phyloP scores from a whole-genome alignment of 352 stramenopile genomes.

The Pythium aphanidermatum region DNA sequence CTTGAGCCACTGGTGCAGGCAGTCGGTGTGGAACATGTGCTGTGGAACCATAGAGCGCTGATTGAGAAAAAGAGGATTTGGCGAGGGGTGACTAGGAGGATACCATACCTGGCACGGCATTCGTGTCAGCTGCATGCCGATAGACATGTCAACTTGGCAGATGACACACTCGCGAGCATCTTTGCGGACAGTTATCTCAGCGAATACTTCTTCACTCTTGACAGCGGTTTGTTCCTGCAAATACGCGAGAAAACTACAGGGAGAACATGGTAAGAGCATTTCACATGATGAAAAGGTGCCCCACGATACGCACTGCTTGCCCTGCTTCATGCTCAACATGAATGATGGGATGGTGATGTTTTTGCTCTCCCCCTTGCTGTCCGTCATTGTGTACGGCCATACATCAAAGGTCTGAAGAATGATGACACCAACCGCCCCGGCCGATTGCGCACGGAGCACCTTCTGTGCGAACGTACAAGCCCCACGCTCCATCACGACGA shows the following conservation, averaged over 20 bases:
- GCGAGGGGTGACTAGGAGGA: too few species aligned
- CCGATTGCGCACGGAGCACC: conserved; percentile 51
- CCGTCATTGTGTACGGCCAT: conserved; percentile 83
- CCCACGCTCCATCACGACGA: conserved; percentile 68
- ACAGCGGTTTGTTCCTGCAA: conserved; percentile 22
- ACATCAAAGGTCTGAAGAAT: conserved; percentile 70
- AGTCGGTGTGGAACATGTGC: conserved; percentile 81
- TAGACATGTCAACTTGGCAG: conserved; percentile 70
- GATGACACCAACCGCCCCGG: conserved; percentile 47
- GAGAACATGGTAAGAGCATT: too few species aligned
- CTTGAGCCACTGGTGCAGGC: conserved; percentile 73
- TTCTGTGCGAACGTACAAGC: conserved; percentile 73
- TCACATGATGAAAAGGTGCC: too few species aligned
- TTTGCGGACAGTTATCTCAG: conserved; percentile 54
- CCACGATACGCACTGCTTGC: conserved; percentile 44
- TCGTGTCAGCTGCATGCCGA: conserved; percentile 58
- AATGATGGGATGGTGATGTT: conserved; percentile 60
- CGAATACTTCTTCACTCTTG: conserved; percentile 20
- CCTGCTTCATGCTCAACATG: conserved; percentile 73
- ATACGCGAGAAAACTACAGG: conserved; percentile 50
- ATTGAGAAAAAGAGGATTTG: too few species aligned
- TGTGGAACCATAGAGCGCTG: too few species aligned
- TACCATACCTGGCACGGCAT: conserved; percentile 12
- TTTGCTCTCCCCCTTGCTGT: conserved; percentile 60
- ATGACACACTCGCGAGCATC: conserved; percentile 76